Evolutionary conservation across 2,329 filamentous ascomycete species (phyloP).

Genomic region (Salinomyces thailandicus): DNA sequence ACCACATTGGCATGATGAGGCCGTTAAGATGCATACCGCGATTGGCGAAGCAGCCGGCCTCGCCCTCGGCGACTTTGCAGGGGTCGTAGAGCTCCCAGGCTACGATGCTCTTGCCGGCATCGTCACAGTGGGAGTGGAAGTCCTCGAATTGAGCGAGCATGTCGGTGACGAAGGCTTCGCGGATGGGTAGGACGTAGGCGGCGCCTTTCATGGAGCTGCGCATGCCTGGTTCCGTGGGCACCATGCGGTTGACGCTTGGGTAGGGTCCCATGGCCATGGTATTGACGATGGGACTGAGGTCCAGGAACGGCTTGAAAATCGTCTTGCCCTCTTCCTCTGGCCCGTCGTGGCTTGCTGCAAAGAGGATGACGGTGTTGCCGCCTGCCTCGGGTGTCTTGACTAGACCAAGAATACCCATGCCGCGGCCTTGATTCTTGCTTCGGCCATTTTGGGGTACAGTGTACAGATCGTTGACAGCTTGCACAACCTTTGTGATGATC

Average conservation of each 20-base stretch:
- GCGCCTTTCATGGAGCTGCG: conserved; percentile 21
- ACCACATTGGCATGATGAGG: conserved; percentile 23
- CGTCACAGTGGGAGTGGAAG: conserved; percentile 11
- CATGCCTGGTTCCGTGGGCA: conserved; percentile 13
- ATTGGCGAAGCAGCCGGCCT: conserved; percentile 20
- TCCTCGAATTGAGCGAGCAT: conserved; percentile 13
- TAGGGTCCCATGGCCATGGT: conserved; percentile 11
- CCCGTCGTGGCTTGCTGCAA: conserved; percentile 10
- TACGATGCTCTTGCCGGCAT: conserved; percentile 14
- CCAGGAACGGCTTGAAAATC: conserved; percentile 14
- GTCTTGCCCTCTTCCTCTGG: conserved; percentile 13
- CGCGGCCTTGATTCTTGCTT: conserved; percentile 12
- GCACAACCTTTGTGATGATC: conserved; percentile 12
- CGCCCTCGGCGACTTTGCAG: conserved; percentile 11
- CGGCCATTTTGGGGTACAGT: conserved; percentile 9
- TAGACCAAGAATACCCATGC: conserved; percentile 12
- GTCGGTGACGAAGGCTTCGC: conserved; percentile 14
- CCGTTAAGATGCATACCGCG: conserved; percentile 21
- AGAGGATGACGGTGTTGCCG: conserved; percentile 15
- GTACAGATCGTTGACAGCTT: conserved; percentile 15
- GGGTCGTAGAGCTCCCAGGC: conserved; percentile 21
- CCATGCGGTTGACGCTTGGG: conserved; percentile 14
- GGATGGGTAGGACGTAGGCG: conserved; percentile 15
- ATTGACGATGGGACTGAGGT: conserved; percentile 16
- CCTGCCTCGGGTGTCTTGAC: conserved; percentile 16